Conservation (phyloP, 2,329 filamentous ascomycete species). For the Aspergillus flavus region DNA sequence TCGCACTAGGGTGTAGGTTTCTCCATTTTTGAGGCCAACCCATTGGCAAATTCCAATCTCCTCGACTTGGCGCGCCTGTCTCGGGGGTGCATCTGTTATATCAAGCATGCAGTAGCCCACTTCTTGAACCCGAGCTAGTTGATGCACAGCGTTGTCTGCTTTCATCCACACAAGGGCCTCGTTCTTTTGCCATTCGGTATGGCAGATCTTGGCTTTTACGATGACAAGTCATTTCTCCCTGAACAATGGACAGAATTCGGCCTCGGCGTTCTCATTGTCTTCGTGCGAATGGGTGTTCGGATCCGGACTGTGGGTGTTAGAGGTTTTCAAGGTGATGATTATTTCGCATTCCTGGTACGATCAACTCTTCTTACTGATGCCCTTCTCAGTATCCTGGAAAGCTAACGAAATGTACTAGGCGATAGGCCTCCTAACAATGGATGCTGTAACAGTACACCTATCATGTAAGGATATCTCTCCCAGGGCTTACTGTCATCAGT, state of each 20-base stretch:
- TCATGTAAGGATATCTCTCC: background rate
- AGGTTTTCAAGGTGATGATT: conserved; percentile 10
- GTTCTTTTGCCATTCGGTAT: background rate
- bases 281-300: conserved; percentile 4
- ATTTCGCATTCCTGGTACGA: conserved; percentile 7
- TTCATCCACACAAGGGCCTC: background rate
- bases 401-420: background rate
- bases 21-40: background rate
- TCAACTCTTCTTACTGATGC: too few species aligned
- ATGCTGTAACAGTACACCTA: conserved; percentile 5
- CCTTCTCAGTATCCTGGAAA: background rate
- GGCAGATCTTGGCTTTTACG: conserved; percentile 9
- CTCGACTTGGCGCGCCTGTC: background rate
- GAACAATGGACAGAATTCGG: conserved; percentile 8
- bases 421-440: background rate
- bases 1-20: background rate
- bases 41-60: background rate
- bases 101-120: background rate
- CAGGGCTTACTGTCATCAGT: background rate
- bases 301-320: conserved; percentile 1
- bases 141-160: background rate
- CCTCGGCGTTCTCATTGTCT: background rate
- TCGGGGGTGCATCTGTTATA: background rate
- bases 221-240: conserved; percentile 6
- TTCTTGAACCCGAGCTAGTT: background rate